Conservation (phyloP, 169 alveolate genomes). For the Plasmodium adleri region DNA sequence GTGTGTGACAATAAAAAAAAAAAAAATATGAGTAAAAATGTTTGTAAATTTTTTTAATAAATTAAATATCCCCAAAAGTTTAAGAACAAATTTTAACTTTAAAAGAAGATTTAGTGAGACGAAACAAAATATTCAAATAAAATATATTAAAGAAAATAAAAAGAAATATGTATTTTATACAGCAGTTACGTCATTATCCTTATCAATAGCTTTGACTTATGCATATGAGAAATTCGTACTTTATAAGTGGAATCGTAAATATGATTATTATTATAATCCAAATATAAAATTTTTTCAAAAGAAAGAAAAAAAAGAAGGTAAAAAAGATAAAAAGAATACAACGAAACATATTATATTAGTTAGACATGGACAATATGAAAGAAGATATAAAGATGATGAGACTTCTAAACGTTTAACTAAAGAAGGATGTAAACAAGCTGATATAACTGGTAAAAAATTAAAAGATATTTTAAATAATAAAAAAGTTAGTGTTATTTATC, state of each 20-base stretch:
- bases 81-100: constrained; percentile 5
- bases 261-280: constrained; percentile 67
- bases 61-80: not conserved
- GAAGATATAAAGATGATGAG: constrained; percentile 71
- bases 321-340: constrained; percentile 35
- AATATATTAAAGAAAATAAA: constrained; percentile 49
- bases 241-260: constrained; percentile 69
- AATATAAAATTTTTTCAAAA: constrained; percentile 31
- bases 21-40: constrained; percentile 2
- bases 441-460: constrained; percentile 77
- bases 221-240: constrained; percentile 59
- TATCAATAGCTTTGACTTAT: constrained; percentile 41
- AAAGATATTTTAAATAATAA: constrained; percentile 50
- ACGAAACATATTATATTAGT: constrained; percentile 79
- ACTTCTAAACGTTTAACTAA: constrained; percentile 75
- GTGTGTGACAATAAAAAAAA: too few species aligned
- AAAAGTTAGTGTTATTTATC: constrained; percentile 80
- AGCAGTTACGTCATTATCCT: constrained; percentile 43
- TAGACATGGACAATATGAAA: constrained; percentile 81
- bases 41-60: constrained; percentile 1
- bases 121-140: constrained; percentile 16
- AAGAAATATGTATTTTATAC: constrained; percentile 50
- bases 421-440: constrained; percentile 81
- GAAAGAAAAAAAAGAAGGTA: constrained; percentile 67
- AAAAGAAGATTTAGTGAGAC: constrained; percentile 28